phyloP scores from a whole-genome alignment of 345 rosid genomes.

The Citrus glauca region DNA sequence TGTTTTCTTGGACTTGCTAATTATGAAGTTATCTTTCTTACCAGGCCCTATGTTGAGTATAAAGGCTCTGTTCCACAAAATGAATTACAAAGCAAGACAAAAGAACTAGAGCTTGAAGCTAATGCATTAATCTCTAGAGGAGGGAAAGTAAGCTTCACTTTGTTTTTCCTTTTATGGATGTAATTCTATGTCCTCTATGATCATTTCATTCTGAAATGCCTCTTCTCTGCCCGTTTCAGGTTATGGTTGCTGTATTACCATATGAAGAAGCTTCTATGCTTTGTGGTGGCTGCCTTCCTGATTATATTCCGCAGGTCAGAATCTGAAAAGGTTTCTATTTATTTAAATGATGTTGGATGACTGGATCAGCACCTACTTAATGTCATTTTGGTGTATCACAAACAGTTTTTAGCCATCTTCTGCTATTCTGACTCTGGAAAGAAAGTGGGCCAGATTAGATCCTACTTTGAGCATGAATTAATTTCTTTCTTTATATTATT shows the following conservation, averaged over 20 bases:
- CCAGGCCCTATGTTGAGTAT: slow-evolving; percentile 84
- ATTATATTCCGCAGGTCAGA: slow-evolving; percentile 67
- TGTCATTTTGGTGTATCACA: neutral
- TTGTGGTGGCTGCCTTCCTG: slow-evolving; percentile 84
- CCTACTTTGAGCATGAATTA: neutral
- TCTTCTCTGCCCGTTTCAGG: slow-evolving; percentile 29
- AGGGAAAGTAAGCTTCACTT: slow-evolving; percentile 43
- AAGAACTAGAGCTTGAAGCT: slow-evolving; percentile 62
- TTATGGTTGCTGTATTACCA: slow-evolving; percentile 49
- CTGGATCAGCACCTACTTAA: neutral
- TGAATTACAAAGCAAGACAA: slow-evolving; percentile 52
- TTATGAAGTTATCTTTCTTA: slow-evolving; percentile 6
- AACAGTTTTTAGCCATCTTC: neutral
- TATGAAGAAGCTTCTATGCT: slow-evolving; percentile 61
- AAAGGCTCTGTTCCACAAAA: slow-evolving; percentile 54
- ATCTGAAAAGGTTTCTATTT: neutral
- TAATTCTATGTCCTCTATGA: neutral
- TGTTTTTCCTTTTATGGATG: neutral
- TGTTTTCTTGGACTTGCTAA: neutral
- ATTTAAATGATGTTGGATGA: neutral
- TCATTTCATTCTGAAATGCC: slow-evolving; percentile 7
- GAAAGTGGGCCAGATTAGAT: neutral
- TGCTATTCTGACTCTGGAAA: neutral
- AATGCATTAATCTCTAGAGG: slow-evolving; percentile 61
- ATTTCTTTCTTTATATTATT: neutral